phyloP scores from a whole-genome alignment of 345 rosid species.

The Lepidium africanum region DNA sequence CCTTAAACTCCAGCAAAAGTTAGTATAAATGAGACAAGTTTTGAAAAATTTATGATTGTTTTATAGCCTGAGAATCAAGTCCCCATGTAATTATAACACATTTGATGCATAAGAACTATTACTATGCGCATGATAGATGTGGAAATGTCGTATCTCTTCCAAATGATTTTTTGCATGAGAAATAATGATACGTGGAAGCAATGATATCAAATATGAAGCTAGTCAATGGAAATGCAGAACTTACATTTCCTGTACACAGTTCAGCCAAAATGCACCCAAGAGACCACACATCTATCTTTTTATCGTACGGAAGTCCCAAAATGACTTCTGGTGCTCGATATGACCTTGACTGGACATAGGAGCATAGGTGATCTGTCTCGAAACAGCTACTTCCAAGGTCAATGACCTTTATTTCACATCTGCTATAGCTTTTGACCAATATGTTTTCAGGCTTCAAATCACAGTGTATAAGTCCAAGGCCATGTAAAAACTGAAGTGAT shows the following conservation, averaged over 20 bases:
- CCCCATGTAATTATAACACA: not conserved
- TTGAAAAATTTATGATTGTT: not conserved
- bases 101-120: not conserved
- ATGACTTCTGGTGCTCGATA: slow-evolving; percentile 99
- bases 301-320: slow-evolving; percentile 87
- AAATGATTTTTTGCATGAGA: not conserved
- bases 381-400: slow-evolving; percentile 99
- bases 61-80: not conserved
- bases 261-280: slow-evolving; percentile 99
- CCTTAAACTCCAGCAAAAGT: not conserved
- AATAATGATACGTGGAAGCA: not conserved
- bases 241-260: slow-evolving; percentile 97
- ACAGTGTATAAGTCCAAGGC: slow-evolving; percentile 97
- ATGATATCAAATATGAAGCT: not conserved
- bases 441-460: slow-evolving; percentile 96
- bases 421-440: slow-evolving; percentile 92
- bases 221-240: slow-evolving; percentile 26
- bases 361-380: slow-evolving; percentile 96
- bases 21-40: not conserved
- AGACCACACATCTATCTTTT: slow-evolving; percentile 98
- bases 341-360: slow-evolving; percentile 97
- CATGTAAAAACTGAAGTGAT: slow-evolving; percentile 89
- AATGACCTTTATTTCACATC: slow-evolving; percentile 97
- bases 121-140: not conserved
- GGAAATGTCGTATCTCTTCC: not conserved